A percentile compares a stretch with the other conserved stretches of the same genome.
phyloP scores from a whole-genome alignment of 768 basidiomycete genomes.

The Sistotremastrum suecicum region DNA sequence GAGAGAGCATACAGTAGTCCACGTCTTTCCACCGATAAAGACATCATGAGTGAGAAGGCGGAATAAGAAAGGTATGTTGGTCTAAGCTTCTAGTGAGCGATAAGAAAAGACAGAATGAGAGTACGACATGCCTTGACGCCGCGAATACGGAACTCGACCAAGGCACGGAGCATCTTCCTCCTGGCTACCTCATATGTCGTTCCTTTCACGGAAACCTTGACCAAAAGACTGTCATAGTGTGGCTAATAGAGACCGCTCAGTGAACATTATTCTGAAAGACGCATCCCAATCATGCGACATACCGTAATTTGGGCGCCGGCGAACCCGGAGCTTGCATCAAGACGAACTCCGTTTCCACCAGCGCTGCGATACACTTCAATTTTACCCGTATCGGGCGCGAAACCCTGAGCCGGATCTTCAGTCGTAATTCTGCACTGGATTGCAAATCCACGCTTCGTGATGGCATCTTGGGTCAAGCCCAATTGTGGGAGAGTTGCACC shows the following conservation, averaged over 20 bases:
- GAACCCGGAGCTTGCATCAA: conserved; percentile 94
- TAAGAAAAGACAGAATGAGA: neutral
- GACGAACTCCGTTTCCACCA: conserved; percentile 94
- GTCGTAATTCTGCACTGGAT: conserved; percentile 99
- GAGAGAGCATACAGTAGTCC: conserved; percentile 66
- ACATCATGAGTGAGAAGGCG: conserved; percentile 92
- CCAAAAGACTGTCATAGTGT: conserved; percentile 94
- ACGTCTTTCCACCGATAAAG: conserved; percentile 92
- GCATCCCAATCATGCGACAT: conserved; percentile 13
- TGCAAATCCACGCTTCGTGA: conserved; percentile 91
- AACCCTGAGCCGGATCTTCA: conserved; percentile 80
- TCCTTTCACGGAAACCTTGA: conserved; percentile 91
- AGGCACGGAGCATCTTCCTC: conserved; percentile 95
- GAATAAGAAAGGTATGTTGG: conserved; percentile 99
- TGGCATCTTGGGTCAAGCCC: conserved; percentile 89
- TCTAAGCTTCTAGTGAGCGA: conserved; percentile 29
- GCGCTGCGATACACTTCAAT: conserved; percentile 99
- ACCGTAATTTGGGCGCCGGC: conserved; percentile 98
- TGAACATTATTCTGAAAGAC: neutral
- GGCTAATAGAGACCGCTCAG: conserved; percentile 37
- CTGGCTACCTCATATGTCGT: conserved; percentile 98
- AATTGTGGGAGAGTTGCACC: conserved; percentile 92
- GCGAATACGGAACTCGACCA: conserved; percentile 99
- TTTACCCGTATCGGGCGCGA: conserved; percentile 99
- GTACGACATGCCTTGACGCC: conserved; percentile 74